A percentile compares a stretch with the other conserved stretches of the same genome.
phyloP scores from a whole-genome alignment of 345 rosid genomes.

The Corchorus capsularis region DNA sequence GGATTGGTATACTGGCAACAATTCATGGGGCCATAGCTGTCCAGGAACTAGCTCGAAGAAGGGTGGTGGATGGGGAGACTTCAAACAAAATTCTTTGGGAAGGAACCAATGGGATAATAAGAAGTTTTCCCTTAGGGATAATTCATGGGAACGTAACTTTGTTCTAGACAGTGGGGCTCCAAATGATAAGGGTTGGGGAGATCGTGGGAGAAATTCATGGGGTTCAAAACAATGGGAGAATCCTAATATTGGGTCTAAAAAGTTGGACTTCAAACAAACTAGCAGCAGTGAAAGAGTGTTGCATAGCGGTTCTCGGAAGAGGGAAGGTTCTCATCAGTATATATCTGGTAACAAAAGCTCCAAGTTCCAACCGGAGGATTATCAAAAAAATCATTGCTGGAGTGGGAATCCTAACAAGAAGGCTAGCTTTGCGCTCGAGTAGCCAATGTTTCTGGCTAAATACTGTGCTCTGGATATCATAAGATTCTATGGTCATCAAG shows the following conservation, averaged over 20 bases:
- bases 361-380: slow-evolving; percentile 40
- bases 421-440: slow-evolving; percentile 41
- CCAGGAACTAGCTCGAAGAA: slow-evolving; percentile 25
- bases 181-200: slow-evolving; percentile 34
- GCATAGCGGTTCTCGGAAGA: slow-evolving; percentile 42
- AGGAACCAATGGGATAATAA: slow-evolving; percentile 27
- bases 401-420: slow-evolving; percentile 42
- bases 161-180: slow-evolving; percentile 17
- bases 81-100: slow-evolving; percentile 27
- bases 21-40: slow-evolving; percentile 22
- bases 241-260: slow-evolving; percentile 24
- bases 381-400: slow-evolving; percentile 32
- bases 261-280: slow-evolving; percentile 31
- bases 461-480: neutral
- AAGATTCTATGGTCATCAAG: neutral
- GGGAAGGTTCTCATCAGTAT: slow-evolving; percentile 46
- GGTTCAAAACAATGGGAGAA: slow-evolving; percentile 32
- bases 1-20: slow-evolving; percentile 21
- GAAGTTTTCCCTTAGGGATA: slow-evolving; percentile 24
- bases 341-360: slow-evolving; percentile 35
- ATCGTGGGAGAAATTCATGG: slow-evolving; percentile 27
- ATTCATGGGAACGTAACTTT: slow-evolving; percentile 27
- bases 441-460: slow-evolving; percentile 1
- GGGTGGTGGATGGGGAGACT: slow-evolving; percentile 30
- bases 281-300: slow-evolving; percentile 42